Evolutionary conservation across 2,329 filamentous ascomycete genomes (phyloP), one percentile per base, ranked within the genome.

Genomic region (Sordariomycetes sp.): DNA sequence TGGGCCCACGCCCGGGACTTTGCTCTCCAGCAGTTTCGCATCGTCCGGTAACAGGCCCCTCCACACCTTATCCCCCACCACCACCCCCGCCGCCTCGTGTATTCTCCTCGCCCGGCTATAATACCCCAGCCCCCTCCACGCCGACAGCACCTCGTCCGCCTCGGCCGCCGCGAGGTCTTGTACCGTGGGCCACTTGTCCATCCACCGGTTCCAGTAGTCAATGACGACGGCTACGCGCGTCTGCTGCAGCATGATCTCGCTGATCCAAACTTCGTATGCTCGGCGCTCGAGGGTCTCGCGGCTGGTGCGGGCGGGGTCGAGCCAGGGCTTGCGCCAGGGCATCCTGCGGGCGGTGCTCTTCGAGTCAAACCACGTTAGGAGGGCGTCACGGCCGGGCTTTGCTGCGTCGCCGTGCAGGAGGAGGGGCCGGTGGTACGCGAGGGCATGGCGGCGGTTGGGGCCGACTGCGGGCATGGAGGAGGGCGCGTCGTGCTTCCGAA

Each of bases 201-300:
- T 82, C 82, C 82, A 85, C 1, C 72, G 72, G 34, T 77, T 80
- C 78, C 81, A 85, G 65, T 85, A 85, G 54, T 77, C 79, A 22
- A 84, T 77, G 0, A 84, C 82, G 7, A 76, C 77, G 2, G 78
- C 74, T 3, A 85, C 82, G 32, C 82, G 78, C 1, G 82, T 85
- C 67, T 85, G 82, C 65, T 85, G 82, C 12, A 85, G 73, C 82
- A 85, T 85, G 62, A 84, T 79, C 68, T 85, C 82, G 63, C 77
- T 81, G 64, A 85, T 82, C 79, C 81, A 85, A 53, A 85, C 81
- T 65, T 84, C 76, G 68, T 85, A 85, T 1, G 81, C 82, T 53
- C 82, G 76, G 34, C 69, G 74, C 59, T 77, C 75, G 12, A 84
- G 69, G 2, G 65, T 62, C 17, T 69, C 63, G 17, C 56, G 28